Evolutionary conservation across 1,139 yeast species (phyloP).

Genomic region (Lodderomyces jiufengensis): DNA sequence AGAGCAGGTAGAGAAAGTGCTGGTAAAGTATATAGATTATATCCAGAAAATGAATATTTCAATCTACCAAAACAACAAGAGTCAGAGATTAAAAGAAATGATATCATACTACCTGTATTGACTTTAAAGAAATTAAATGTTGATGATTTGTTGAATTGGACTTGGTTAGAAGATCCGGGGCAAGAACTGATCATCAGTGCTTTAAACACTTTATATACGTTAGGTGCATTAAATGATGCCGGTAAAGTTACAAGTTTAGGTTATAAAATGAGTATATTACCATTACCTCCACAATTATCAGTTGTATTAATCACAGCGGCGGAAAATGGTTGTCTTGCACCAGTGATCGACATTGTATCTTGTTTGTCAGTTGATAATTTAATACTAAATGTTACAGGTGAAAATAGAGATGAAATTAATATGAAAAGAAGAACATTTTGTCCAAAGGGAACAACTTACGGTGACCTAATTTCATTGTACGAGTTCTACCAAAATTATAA

Average conservation of each 20-base stretch:
- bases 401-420: slow-evolving; percentile 76
- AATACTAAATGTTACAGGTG: slow-evolving; percentile 65
- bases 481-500: slow-evolving; percentile 67
- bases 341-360: slow-evolving; percentile 84
- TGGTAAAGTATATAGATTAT: slow-evolving; percentile 86
- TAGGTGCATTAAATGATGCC: slow-evolving; percentile 72
- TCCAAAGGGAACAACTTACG: slow-evolving; percentile 65
- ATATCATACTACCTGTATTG: slow-evolving; percentile 77
- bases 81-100: slow-evolving; percentile 87
- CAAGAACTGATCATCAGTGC: slow-evolving; percentile 74
- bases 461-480: slow-evolving; percentile 81
- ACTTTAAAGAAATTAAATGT: slow-evolving; percentile 82
- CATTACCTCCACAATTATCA: slow-evolving; percentile 89
- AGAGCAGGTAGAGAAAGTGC: slow-evolving; percentile 96
- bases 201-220: slow-evolving; percentile 68
- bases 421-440: slow-evolving; percentile 59
- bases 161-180: slow-evolving; percentile 92
- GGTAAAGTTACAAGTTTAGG: slow-evolving; percentile 81
- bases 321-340: slow-evolving; percentile 51
- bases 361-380: slow-evolving; percentile 92
- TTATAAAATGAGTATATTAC: slow-evolving; percentile 78
- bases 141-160: slow-evolving; percentile 78
- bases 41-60: slow-evolving; percentile 64
- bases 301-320: slow-evolving; percentile 76
- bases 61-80: slow-evolving; percentile 74